Evolutionary conservation across 208 protist genomes (phyloP).

Genomic region (Crithidia acanthocephali): DNA sequence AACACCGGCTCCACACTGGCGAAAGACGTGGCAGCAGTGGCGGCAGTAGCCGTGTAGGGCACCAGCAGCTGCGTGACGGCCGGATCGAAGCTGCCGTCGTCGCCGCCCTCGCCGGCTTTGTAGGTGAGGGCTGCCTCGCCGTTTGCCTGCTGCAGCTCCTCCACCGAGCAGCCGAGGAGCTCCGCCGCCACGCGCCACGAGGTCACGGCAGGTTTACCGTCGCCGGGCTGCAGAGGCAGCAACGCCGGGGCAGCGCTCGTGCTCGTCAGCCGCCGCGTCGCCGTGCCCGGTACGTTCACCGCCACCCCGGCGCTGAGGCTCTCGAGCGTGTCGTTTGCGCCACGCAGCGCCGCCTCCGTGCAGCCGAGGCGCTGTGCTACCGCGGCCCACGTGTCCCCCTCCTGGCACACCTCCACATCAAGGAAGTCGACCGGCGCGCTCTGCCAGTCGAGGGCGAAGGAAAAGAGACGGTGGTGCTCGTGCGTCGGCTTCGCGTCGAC

Average conservation of each 20-base stretch:
- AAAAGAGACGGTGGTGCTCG: slow-evolving; percentile 91
- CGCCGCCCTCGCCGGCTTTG: slow-evolving; percentile 29
- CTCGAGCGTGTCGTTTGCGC: slow-evolving; percentile 49
- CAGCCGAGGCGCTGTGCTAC: slow-evolving; percentile 65
- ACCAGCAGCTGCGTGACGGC: slow-evolving; percentile 63
- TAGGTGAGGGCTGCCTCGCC: slow-evolving; percentile 67
- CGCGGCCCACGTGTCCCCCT: slow-evolving; percentile 72
- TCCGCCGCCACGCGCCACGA: slow-evolving; percentile 75
- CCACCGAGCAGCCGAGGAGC: slow-evolving; percentile 75
- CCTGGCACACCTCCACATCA: slow-evolving; percentile 40
- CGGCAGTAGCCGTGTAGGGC: slow-evolving; percentile 55
- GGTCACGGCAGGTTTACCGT: slow-evolving; percentile 31
- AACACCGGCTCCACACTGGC: slow-evolving; percentile 59
- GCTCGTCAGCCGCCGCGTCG: slow-evolving; percentile 58
- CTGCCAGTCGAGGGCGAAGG: slow-evolving; percentile 91
- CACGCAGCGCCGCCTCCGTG: slow-evolving; percentile 46
- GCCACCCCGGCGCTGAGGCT: slow-evolving; percentile 42
- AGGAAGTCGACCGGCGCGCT: slow-evolving; percentile 71
- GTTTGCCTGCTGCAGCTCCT: slow-evolving; percentile 87
- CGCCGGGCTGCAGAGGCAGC: slow-evolving; percentile 43
- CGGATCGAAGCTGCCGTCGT: slow-evolving; percentile 55
- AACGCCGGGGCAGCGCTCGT: slow-evolving; percentile 52
- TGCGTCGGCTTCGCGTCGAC: slow-evolving; percentile 55
- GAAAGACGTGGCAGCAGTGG: slow-evolving; percentile 52
- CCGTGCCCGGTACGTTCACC: slow-evolving; percentile 52